Evolutionary conservation across 2,329 filamentous ascomycete genomes (phyloP).

Genomic region (Raffaelea albimanens): DNA sequence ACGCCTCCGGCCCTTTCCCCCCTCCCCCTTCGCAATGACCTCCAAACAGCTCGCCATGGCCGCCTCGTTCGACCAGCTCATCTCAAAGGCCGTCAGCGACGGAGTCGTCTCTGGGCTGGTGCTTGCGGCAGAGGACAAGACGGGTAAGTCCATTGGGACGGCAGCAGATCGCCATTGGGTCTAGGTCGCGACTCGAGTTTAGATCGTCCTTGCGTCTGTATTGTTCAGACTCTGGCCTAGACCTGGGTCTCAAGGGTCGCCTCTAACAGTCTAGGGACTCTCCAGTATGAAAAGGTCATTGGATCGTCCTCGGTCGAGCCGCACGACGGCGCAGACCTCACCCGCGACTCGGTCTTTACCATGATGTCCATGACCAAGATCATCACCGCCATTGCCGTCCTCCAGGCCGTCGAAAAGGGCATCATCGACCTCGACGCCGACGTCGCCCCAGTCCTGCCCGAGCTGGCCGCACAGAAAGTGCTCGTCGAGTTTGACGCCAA

Average conservation of each 20-base stretch:
- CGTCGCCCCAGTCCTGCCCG: constrained; percentile 18
- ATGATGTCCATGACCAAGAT: constrained; percentile 31
- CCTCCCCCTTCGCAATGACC: too few species aligned
- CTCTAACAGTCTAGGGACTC: background rate
- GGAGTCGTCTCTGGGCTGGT: constrained; percentile 13
- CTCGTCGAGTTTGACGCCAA: constrained; percentile 1
- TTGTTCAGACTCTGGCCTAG: too few species aligned
- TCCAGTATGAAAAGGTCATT: constrained; percentile 15
- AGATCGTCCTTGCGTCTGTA: too few species aligned
- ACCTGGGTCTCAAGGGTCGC: too few species aligned
- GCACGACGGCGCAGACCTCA: constrained; percentile 9
- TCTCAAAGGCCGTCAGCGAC: constrained; percentile 13
- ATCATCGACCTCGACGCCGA: constrained; percentile 35
- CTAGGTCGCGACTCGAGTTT: too few species aligned
- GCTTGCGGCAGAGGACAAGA: constrained; percentile 12
- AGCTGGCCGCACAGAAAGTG: constrained; percentile 11
- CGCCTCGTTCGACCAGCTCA: constrained; percentile 9
- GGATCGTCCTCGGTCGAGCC: constrained; percentile 13
- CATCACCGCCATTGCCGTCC: constrained; percentile 31
- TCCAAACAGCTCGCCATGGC: constrained; percentile 2
- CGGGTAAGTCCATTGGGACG: constrained; percentile 1
- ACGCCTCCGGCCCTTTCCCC: too few species aligned
- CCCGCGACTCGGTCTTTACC: constrained; percentile 20
- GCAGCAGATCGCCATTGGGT: background rate
- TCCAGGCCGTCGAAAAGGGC: constrained; percentile 38